These are phyloP conservation scores for Casuarina glauca DNA, from an alignment of 306 rosid genomes.

Conservation along the genomic window DNA sequence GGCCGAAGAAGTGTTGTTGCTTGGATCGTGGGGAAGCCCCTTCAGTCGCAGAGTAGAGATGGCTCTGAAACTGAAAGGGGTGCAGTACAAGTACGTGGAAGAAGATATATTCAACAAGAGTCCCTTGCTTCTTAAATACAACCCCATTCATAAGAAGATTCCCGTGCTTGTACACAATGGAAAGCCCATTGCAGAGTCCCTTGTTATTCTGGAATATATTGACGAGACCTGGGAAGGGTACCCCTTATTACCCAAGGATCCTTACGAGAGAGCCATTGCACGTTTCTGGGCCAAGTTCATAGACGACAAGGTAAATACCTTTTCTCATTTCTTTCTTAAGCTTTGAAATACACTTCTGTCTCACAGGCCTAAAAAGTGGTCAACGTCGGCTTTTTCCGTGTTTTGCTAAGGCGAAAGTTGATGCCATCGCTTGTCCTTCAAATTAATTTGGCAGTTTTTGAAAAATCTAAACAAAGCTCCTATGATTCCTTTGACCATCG, in stretches of 20 bases:
- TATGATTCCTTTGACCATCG: too few relatives aligned
- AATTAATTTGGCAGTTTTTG: too few relatives aligned
- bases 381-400: too few relatives aligned
- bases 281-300: constrained; percentile 46
- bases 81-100: constrained; percentile 30
- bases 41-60: constrained; percentile 28
- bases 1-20: constrained; percentile 21
- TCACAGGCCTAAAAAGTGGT: too few relatives aligned
- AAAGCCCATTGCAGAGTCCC: constrained; percentile 22
- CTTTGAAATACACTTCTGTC: too few relatives aligned
- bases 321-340: neutral
- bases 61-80: constrained; percentile 41
- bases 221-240: constrained; percentile 14
- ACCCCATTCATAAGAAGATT: constrained; percentile 40
- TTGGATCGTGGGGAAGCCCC: constrained; percentile 27
- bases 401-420: too few relatives aligned
- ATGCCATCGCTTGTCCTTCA: too few relatives aligned
- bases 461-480: too few relatives aligned
- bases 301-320: constrained; percentile 31
- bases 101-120: constrained; percentile 38
- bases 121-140: constrained; percentile 29
- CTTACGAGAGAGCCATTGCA: constrained; percentile 28
- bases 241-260: constrained; percentile 33
- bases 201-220: constrained; percentile 23
- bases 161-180: constrained; percentile 35